Evolutionary conservation across 495 filamentous ascomycete genomes (phyloP).

Genomic region (Pseudomonodictys pantanalensis): DNA sequence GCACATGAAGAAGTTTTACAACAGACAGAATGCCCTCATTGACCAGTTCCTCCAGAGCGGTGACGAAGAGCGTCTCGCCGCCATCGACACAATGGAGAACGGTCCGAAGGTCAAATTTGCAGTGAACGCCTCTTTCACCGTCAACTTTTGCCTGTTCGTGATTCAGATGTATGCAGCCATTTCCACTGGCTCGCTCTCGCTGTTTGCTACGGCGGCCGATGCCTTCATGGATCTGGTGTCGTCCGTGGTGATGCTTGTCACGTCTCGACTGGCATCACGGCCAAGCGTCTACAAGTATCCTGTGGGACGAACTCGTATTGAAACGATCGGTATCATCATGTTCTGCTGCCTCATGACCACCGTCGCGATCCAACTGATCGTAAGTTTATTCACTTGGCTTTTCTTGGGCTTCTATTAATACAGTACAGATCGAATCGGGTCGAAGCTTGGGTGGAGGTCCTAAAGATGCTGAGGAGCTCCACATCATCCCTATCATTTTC

Average conservation of each 20-base stretch:
- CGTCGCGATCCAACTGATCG: slow-evolving; percentile 53
- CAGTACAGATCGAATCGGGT: slow-evolving; percentile 47
- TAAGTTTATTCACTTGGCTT: slow-evolving; percentile 9
- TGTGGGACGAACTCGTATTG: slow-evolving; percentile 54
- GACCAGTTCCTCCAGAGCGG: slow-evolving; percentile 53
- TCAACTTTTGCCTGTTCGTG: slow-evolving; percentile 55
- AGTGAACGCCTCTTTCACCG: slow-evolving; percentile 52
- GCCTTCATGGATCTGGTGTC: slow-evolving; percentile 61
- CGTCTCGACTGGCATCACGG: slow-evolving; percentile 50
- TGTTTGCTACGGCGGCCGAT: slow-evolving; percentile 58
- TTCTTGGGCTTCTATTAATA: slow-evolving; percentile 5
- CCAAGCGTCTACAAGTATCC: slow-evolving; percentile 58
- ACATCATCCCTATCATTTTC: slow-evolving; percentile 52
- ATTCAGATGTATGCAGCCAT: slow-evolving; percentile 59
- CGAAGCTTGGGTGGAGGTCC: slow-evolving; percentile 46
- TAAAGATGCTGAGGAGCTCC: slow-evolving; percentile 42
- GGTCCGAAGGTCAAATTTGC: slow-evolving; percentile 56
- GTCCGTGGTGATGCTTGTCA: slow-evolving; percentile 55
- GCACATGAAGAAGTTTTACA: slow-evolving; percentile 53
- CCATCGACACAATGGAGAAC: slow-evolving; percentile 49
- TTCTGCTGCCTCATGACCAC: slow-evolving; percentile 60
- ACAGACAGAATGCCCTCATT: slow-evolving; percentile 54
- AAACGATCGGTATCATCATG: slow-evolving; percentile 57
- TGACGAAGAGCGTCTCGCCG: slow-evolving; percentile 51
- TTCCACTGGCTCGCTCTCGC: slow-evolving; percentile 54